phyloP scores from a whole-genome alignment of 768 basidiomycete species.

The Ephemerocybe angulata region DNA sequence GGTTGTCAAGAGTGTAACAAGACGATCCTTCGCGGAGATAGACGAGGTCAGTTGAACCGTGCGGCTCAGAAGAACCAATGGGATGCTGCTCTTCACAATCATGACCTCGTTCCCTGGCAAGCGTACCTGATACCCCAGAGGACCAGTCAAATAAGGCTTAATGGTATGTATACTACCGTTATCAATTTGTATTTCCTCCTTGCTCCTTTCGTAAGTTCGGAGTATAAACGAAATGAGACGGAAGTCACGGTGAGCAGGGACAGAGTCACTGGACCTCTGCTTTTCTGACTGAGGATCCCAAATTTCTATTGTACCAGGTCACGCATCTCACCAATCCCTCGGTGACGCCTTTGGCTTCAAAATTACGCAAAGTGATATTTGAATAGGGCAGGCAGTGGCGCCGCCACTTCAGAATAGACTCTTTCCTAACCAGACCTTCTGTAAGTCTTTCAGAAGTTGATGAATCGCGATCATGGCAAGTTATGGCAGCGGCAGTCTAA shows the following conservation, averaged over 20 bases:
- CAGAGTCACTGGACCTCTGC: neutral
- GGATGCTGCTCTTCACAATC: no score
- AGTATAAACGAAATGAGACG: no score
- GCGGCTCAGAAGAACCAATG: no score
- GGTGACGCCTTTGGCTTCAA: neutral
- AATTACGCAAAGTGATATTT: constrained; percentile 1
- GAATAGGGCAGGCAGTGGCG: neutral
- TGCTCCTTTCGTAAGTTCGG: no score
- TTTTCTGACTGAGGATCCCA: no score
- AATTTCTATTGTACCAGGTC: no score
- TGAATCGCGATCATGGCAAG: constrained; percentile 1
- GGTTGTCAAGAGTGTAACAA: no score
- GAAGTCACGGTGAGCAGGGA: neutral
- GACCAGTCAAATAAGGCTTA: neutral
- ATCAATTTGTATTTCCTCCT: no score
- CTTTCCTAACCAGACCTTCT: neutral
- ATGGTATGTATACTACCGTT: neutral
- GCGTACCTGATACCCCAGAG: neutral
- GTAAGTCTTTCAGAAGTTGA: neutral
- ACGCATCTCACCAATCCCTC: constrained; percentile 1
- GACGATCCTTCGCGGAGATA: no score
- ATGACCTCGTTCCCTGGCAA: neutral
- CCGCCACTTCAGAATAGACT: neutral
- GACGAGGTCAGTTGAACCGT: no score
- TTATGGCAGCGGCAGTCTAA: no score